Evolutionary conservation across 1,284 basidiomycete species (phyloP), one percentile per base, ranked within the genome.

Genomic region (Pseudozyma hubeiensis): DNA sequence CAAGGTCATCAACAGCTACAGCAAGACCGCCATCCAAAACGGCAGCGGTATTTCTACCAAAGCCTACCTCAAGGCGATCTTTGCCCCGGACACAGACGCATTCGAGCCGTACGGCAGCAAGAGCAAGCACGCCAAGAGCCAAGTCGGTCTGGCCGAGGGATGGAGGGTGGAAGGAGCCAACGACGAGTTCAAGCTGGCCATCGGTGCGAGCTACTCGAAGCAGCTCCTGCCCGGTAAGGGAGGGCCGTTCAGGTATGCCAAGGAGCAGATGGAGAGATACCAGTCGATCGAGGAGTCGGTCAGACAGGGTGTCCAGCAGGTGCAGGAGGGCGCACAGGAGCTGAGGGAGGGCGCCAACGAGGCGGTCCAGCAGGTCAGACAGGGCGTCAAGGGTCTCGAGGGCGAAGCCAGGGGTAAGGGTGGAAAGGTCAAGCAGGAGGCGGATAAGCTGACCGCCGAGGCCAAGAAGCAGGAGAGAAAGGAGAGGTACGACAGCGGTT

Each of bases 141-240:
- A 75, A 16, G 52, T 75, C 3, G 73, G 73, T 5, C 49, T 75
- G 3, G 64, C 68, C 19, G 60, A 71, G 29, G 73, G 73, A 3
- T 60, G 71, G 43, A 47, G 60, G 5, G 64, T 75, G 24, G 51
- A 86, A 60, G 86, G 86, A 1, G 77, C 84, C 51, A 77, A 82
- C 47, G 85, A 86, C 52, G 86, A 86, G 71, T 87, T 84, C 77
- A 80, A 87, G 53, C 78, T 87, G 44, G 85, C 86, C 53, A 85
- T 87, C 59, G 87, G 87, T 34, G 85, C 86, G 13, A 85, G 86
- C 61, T 85, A 86, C 73, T 64, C 60, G 43, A 75, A 71, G 61
- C 73, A 85, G 78, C 74, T 87, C 51, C 84, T 87, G 75, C 86
- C 85, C 4, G 84, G 85, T 45, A 78, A 84, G 47, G 63, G 81